A percentile compares a stretch with the other conserved stretches of the same genome.
Evolutionary conservation across 345 rosid genomes (phyloP).

Genomic region (Populus davidiana): DNA sequence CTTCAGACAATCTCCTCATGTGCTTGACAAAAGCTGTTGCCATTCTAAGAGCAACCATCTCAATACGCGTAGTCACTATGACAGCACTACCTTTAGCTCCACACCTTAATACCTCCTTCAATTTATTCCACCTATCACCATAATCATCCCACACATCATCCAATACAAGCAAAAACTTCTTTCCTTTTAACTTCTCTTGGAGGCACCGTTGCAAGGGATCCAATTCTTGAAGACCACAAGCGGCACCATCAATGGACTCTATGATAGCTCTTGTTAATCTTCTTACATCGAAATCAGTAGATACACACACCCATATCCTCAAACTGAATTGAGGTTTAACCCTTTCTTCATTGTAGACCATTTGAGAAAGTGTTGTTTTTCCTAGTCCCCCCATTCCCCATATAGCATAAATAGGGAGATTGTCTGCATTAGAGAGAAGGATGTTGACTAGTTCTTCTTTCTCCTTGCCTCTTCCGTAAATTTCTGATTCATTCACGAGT

Average conservation of each 20-base stretch:
- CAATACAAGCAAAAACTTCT: constrained; percentile 2
- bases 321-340: neutral
- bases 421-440: neutral
- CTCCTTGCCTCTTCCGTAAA: neutral
- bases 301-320: constrained; percentile 10
- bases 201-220: neutral
- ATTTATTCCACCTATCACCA: neutral
- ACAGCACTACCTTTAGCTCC: constrained; percentile 5
- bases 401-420: constrained; percentile 1
- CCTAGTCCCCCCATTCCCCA: neutral
- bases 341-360: neutral
- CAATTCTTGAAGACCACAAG: neutral
- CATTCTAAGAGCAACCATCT: constrained; percentile 6
- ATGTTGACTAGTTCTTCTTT: neutral
- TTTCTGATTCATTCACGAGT: neutral
- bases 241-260: neutral
- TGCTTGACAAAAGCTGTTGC: neutral
- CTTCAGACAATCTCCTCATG: neutral
- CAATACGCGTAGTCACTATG: neutral
- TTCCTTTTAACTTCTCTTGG: neutral
- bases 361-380: neutral
- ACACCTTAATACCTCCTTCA: neutral
- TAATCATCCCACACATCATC: constrained; percentile 8
- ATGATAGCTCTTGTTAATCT: constrained; percentile 1
- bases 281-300: neutral